Base-by-base conservation (phyloP, 768 basidiomycete genomes). In the Daedalea quercina region DNA sequence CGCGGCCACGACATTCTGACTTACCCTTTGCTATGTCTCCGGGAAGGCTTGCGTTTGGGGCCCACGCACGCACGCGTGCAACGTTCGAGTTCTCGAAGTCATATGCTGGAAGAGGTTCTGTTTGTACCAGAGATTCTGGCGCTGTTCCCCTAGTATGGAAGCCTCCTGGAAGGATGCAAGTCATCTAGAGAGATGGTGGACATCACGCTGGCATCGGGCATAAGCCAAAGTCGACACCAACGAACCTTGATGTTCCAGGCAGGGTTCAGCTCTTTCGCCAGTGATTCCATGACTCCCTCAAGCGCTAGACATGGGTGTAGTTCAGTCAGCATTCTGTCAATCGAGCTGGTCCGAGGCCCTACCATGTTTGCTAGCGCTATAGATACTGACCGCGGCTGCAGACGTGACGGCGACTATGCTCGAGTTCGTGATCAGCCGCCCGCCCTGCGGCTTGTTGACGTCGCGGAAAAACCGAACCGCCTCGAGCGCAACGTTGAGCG, bases 401-500 rank as follows among this genome's bases (percentile, higher is more conserved):
- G 58, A 55, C 9, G 1, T 1, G 24, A 67, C 19, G 0, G 59
- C 69, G n/a, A 60, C 2, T 19, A 53, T 51, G 15, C 69, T 68
- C 11, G 65, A 68, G 50, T 63, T 41, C 20, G 71, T 69, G 23
- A 73, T 55, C 1, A 74, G 57, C 19, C 61, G 65, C 2, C 72
- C 72, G 0, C 71, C 69, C 28, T 22, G 13, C 13, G 73, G 69
- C n/a, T 61, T 52, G 54, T 73, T 73, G 1, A 65, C 60, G 13
- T 73, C 71, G 28, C 71, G 63, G 56, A 73, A 69, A 48, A 65
- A 65, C 45, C 53, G 50, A 42, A 73, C 60, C 0, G 69, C 68
- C 43, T 64, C 71, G 37, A 48, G 54, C 24, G 54, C 63, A 41
- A 72, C 69, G 40, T 59, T 50, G 0, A 54, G 52, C 2, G 60